Percentiles rank a stretch among this genome's conserved stretches.
Evolutionary conservation across 108 stramenopile genomes (phyloP).

Genomic region (Nitzschia putrida): DNA sequence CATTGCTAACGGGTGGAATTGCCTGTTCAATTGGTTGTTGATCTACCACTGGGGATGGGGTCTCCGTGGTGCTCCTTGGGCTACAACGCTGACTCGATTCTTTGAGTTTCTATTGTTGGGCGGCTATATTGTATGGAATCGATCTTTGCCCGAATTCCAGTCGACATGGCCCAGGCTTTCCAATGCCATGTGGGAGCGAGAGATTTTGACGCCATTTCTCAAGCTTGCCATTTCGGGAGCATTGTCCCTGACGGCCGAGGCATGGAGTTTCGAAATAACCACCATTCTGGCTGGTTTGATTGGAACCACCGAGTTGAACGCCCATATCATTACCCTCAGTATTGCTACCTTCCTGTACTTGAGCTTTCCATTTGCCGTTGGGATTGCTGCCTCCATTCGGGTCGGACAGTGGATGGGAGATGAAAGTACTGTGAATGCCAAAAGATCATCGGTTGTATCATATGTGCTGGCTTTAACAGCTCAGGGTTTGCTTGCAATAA

Average conservation of each 20-base stretch:
- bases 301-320: slow-evolving; percentile 39
- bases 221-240: slow-evolving; percentile 35
- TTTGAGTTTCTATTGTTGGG: slow-evolving; percentile 28
- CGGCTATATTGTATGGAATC: slow-evolving; percentile 27
- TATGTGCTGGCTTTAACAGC: slow-evolving; percentile 15
- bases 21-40: slow-evolving; percentile 44
- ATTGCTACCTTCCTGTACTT: slow-evolving; percentile 39
- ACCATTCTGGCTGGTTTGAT: slow-evolving; percentile 51
- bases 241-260: slow-evolving; percentile 37
- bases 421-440: slow-evolving; percentile 22
- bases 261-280: slow-evolving; percentile 46
- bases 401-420: slow-evolving; percentile 46
- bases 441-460: slow-evolving; percentile 25
- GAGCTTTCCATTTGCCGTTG: slow-evolving; percentile 47
- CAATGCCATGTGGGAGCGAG: slow-evolving; percentile 13
- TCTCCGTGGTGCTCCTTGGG: slow-evolving; percentile 46
- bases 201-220: slow-evolving; percentile 24
- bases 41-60: slow-evolving; percentile 36
- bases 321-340: slow-evolving; percentile 41
- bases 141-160: slow-evolving; percentile 4
- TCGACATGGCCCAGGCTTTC: slow-evolving; percentile 37
- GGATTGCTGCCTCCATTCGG: slow-evolving; percentile 48
- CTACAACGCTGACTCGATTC: slow-evolving; percentile 43
- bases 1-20: slow-evolving; percentile 45
- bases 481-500: slow-evolving; percentile 12